phyloP scores from a whole-genome alignment of 164 flowering plant genomes.

The Vitis rupestris region DNA sequence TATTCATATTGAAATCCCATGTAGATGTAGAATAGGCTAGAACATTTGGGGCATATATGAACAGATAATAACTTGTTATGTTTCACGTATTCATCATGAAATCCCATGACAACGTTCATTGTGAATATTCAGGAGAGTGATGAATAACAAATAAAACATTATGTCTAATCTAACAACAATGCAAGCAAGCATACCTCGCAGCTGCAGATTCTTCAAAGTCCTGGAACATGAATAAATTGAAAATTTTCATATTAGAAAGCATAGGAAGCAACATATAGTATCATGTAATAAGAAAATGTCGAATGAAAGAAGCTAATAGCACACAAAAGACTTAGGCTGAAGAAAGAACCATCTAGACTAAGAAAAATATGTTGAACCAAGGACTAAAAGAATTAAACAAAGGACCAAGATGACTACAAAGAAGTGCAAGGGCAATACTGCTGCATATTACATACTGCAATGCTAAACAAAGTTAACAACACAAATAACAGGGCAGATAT shows the following conservation, averaged over 20 bases:
- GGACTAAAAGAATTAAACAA: background rate
- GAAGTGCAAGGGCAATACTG: background rate
- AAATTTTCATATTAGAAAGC: background rate
- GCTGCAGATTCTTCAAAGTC: constrained; percentile 19
- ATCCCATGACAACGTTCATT: too few relatives aligned
- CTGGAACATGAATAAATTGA: constrained; percentile 15
- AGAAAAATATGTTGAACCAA: too few relatives aligned
- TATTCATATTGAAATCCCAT: too few relatives aligned
- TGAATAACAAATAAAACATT: background rate
- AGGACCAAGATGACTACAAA: background rate
- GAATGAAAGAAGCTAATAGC: background rate
- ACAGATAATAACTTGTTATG: too few relatives aligned
- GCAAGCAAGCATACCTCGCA: constrained; percentile 22
- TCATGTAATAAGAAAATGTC: background rate
- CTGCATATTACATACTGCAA: background rate
- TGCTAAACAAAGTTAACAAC: background rate
- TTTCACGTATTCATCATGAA: too few relatives aligned
- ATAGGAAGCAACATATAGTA: background rate
- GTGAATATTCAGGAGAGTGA: too few relatives aligned
- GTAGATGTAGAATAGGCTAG: too few relatives aligned
- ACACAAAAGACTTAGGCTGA: background rate
- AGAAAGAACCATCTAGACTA: too few relatives aligned
- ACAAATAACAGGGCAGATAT: background rate
- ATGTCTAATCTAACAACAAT: background rate
- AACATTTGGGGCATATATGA: too few relatives aligned